These are phyloP conservation scores for Aspergillus proliferans DNA, from an alignment of 2,329 filamentous ascomycete species.

Conservation along the genomic window DNA sequence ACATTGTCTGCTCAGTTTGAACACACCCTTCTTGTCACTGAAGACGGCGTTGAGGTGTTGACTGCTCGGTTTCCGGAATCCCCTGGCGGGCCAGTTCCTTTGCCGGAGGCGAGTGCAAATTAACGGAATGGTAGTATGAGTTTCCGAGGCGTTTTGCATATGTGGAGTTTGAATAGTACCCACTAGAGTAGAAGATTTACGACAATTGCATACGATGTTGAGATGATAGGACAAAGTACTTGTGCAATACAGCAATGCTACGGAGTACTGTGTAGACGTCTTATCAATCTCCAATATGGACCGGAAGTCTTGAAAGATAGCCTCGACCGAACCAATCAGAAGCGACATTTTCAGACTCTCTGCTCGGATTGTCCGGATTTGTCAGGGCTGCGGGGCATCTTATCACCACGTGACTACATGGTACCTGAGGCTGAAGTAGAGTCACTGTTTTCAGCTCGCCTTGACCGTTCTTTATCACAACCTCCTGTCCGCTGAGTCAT, in stretches of 20 bases:
- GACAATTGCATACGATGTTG: not conserved
- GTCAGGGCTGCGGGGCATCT: conserved; percentile 4
- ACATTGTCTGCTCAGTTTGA: conserved; percentile 91
- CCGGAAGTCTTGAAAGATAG: not conserved
- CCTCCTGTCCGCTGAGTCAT: not conserved
- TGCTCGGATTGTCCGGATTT: conserved; percentile 1
- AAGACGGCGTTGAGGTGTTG: conserved; percentile 72
- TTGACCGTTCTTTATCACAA: not conserved
- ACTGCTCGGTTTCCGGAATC: conserved; percentile 68
- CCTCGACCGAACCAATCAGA: not conserved
- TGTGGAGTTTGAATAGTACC: not conserved
- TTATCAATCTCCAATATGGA: no score
- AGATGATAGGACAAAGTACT: no score
- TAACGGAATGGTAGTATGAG: conserved; percentile 15
- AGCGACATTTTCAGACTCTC: not conserved
- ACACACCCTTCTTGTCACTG: conserved; percentile 77
- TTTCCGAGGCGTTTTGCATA: not conserved
- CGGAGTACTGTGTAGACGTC: no score
- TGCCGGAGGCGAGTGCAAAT: conserved; percentile 36
- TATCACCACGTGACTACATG: conserved; percentile 15
- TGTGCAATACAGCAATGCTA: not conserved
- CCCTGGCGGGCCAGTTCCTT: conserved; percentile 65
- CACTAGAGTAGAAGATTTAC: not conserved
- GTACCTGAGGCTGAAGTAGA: conserved; percentile 1
- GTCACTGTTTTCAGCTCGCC: not conserved